These are phyloP conservation scores for Candida buenavistaensis DNA, from an alignment of 1,139 yeast genomes.

Conservation along the genomic window DNA sequence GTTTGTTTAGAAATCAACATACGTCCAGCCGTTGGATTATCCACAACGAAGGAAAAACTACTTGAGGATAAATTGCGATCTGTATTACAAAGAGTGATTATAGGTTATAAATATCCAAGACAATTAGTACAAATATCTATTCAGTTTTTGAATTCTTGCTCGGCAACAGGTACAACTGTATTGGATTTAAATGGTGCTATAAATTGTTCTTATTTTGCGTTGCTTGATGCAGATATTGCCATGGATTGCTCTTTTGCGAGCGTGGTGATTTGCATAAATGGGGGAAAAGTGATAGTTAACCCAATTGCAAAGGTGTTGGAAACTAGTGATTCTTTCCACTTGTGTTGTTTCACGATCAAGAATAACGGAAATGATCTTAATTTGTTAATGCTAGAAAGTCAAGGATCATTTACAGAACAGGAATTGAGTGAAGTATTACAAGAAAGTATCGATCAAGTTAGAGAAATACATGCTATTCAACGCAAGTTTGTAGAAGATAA, in stretches of 20 bases:
- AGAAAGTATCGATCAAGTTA: slow-evolving; percentile 47
- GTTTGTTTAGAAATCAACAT: slow-evolving; percentile 80
- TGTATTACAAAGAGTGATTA: slow-evolving; percentile 60
- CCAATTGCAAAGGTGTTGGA: slow-evolving; percentile 47
- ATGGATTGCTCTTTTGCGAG: slow-evolving; percentile 63
- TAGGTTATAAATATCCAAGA: slow-evolving; percentile 74
- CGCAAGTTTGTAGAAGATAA: slow-evolving; percentile 50
- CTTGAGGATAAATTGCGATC: slow-evolving; percentile 71
- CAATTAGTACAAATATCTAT: slow-evolving; percentile 82
- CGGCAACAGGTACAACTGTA: slow-evolving; percentile 12
- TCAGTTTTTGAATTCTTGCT: slow-evolving; percentile 74
- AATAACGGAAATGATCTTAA: slow-evolving; percentile 51
- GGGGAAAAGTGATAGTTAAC: slow-evolving; percentile 29
- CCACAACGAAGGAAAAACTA: slow-evolving; percentile 75
- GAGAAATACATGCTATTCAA: slow-evolving; percentile 44
- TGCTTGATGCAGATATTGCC: slow-evolving; percentile 78
- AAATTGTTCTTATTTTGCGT: slow-evolving; percentile 71
- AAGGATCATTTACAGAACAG: slow-evolving; percentile 64
- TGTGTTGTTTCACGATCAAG: slow-evolving; percentile 57
- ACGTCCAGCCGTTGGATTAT: slow-evolving; percentile 74
- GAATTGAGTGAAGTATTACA: slow-evolving; percentile 53
- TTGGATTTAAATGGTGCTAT: slow-evolving; percentile 60
- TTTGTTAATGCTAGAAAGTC: slow-evolving; percentile 66
- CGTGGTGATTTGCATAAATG: slow-evolving; percentile 41
- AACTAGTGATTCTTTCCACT: slow-evolving; percentile 59